These are phyloP conservation scores for Edaphochlamys debaryana DNA, from an alignment of 139 green algal species.

Conservation along the genomic window DNA sequence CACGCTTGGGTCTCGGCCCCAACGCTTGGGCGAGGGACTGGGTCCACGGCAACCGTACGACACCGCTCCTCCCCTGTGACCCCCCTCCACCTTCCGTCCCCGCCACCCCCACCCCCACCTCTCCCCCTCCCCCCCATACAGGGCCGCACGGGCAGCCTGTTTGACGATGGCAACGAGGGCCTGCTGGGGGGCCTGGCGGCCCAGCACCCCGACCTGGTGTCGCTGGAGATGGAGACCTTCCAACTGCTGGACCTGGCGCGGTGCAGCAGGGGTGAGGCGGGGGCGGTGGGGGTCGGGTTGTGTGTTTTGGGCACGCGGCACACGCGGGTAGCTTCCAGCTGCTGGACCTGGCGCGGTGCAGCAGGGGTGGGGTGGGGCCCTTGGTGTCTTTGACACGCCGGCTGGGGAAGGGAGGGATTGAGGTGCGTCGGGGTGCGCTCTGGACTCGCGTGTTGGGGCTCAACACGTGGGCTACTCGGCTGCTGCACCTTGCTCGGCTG, in stretches of 20 bases:
- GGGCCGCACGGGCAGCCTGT: slow-evolving; percentile 56
- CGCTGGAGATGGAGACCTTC: slow-evolving; percentile 88
- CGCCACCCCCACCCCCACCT: not conserved
- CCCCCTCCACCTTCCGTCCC: too few species aligned
- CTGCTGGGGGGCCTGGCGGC: slow-evolving; percentile 61
- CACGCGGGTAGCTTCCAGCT: slow-evolving; percentile 86
- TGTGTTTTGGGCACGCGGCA: not conserved
- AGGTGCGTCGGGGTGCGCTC: too few species aligned
- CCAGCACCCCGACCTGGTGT: slow-evolving; percentile 49
- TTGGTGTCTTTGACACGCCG: too few species aligned
- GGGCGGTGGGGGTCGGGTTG: not conserved
- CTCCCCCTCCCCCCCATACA: not conserved
- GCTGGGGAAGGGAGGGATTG: too few species aligned
- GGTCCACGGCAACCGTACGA: too few species aligned
- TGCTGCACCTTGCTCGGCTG: too few species aligned
- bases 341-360: slow-evolving; percentile 76
- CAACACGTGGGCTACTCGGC: too few species aligned
- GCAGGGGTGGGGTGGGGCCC: slow-evolving; percentile 24
- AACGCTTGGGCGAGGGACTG: too few species aligned
- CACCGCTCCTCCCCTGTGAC: too few species aligned
- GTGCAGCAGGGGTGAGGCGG: slow-evolving; percentile 52
- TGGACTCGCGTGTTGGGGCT: too few species aligned
- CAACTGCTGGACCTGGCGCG: slow-evolving; percentile 79
- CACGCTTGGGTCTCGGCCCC: too few species aligned
- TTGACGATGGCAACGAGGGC: slow-evolving; percentile 72